These are phyloP conservation scores for Stellera chamaejasme DNA, from an alignment of 345 rosid genomes.

Conservation along the genomic window DNA sequence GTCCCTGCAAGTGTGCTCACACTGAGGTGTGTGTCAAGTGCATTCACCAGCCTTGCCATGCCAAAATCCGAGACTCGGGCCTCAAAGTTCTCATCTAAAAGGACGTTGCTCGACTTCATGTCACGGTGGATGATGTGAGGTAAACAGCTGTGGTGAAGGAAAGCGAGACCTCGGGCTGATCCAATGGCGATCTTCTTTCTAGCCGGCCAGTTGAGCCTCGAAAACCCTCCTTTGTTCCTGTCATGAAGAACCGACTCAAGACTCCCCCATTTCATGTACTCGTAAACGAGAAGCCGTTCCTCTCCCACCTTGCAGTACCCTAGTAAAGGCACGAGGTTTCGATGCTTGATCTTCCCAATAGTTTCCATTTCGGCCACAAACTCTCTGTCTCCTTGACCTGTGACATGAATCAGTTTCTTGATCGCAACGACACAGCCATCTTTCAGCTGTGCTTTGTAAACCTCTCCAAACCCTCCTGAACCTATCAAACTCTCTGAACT, in stretches of 20 bases:
- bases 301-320: conserved; percentile 97
- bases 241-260: conserved; percentile 88
- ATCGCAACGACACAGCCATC: conserved; percentile 81
- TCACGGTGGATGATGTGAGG: conserved; percentile 97
- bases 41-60: conserved; percentile 90
- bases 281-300: conserved; percentile 95
- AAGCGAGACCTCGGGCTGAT: conserved; percentile 93
- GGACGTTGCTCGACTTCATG: conserved; percentile 98
- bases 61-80: conserved; percentile 97
- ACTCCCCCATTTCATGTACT: conserved; percentile 98
- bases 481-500: conserved; percentile 87
- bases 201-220: conserved; percentile 63
- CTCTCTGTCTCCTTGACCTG: conserved; percentile 97
- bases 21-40: conserved; percentile 89
- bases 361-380: conserved; percentile 99
- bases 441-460: conserved; percentile 78
- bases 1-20: conserved; percentile 98
- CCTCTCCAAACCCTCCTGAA: conserved; percentile 96
- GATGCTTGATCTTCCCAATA: conserved; percentile 92
- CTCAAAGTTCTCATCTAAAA: conserved; percentile 79
- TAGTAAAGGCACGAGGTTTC: conserved; percentile 85
- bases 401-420: conserved; percentile 77
- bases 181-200: conserved; percentile 92
- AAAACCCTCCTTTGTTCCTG: conserved; percentile 36
- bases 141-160: conserved; percentile 95